Evolutionary conservation across 306 rosid species (phyloP).

Genomic region (Quercus gilva): DNA sequence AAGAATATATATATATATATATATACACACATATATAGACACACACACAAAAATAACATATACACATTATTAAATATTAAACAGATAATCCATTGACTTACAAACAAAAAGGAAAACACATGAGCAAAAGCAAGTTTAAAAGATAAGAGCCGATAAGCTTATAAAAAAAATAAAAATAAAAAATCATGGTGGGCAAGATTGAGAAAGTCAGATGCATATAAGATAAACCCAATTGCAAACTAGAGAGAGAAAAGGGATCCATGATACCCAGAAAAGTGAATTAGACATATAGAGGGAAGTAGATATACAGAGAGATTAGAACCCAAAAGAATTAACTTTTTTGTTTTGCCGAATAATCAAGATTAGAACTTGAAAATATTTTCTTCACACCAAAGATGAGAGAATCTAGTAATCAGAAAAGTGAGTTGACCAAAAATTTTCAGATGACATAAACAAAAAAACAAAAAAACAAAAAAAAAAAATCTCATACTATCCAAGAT

Average conservation of each 20-base stretch:
- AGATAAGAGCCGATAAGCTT: not conserved
- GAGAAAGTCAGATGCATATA: not conserved
- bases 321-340: not conserved
- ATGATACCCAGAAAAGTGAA: slow-evolving; percentile 1
- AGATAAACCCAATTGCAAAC: slow-evolving; percentile 1
- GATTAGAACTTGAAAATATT: not conserved
- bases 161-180: not conserved
- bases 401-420: slow-evolving; percentile 4
- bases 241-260: not conserved
- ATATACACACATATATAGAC: not conserved
- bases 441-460: not conserved
- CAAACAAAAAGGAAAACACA: not conserved
- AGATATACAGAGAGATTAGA: slow-evolving; percentile 7
- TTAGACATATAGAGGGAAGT: not conserved
- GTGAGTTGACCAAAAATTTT: not conserved
- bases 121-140: not conserved
- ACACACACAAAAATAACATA: too few species aligned
- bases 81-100: not conserved
- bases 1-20: not conserved
- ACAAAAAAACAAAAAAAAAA: not conserved
- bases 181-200: not conserved
- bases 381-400: not conserved
- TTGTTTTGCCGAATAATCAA: not conserved
- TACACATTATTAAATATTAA: not conserved
- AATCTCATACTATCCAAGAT: not conserved